Evolutionary conservation across 169 alveolate species (phyloP).

Genomic region (Blepharisma undulans): DNA sequence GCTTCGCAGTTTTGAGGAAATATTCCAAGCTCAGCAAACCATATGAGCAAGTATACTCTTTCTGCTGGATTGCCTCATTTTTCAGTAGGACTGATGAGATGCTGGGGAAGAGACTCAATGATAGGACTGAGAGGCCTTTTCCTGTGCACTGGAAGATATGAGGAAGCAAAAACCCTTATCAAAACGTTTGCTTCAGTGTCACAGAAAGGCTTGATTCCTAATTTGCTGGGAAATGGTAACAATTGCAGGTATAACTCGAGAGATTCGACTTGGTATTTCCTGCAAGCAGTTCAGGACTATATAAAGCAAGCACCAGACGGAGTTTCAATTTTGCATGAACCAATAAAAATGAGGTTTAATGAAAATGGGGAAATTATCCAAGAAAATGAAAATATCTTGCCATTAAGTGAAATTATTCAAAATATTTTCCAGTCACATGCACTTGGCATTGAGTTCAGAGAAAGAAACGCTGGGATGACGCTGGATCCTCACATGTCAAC

Average conservation of each 20-base stretch:
- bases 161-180: conserved; percentile 80
- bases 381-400: conserved; percentile 43
- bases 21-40: not conserved
- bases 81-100: conserved; percentile 91
- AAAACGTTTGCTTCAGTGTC: conserved; percentile 89
- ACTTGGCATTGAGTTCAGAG: conserved; percentile 89
- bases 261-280: conserved; percentile 96
- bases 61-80: conserved; percentile 95
- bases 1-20: conserved; percentile 35
- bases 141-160: conserved; percentile 73
- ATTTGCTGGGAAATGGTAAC: conserved; percentile 90
- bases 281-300: conserved; percentile 89
- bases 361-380: conserved; percentile 76
- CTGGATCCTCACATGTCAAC: conserved; percentile 90
- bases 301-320: conserved; percentile 79
- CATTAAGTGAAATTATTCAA: conserved; percentile 81
- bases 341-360: conserved; percentile 82
- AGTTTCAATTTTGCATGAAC: conserved; percentile 71
- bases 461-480: conserved; percentile 93
- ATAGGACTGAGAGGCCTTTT: conserved; percentile 89
- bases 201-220: conserved; percentile 94
- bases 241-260: conserved; percentile 94
- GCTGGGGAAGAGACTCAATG: conserved; percentile 97
- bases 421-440: conserved; percentile 86
- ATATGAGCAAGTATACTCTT: conserved; percentile 33